Evolutionary conservation across 345 rosid species (phyloP).

Genomic region (Hypericum androsaemum): DNA sequence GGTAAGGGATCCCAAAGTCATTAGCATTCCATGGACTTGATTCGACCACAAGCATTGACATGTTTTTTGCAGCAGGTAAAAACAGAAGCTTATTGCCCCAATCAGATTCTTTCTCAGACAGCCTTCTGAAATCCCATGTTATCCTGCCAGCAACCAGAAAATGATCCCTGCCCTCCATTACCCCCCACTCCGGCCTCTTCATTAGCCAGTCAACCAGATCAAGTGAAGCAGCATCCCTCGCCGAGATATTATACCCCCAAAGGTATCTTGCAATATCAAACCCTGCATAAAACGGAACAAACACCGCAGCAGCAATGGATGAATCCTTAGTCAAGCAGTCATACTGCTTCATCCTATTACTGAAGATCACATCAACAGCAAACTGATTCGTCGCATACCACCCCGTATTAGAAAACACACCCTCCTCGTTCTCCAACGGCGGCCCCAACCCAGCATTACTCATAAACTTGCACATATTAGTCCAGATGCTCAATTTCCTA

Average conservation of each 20-base stretch:
- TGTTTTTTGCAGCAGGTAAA: slow-evolving; percentile 76
- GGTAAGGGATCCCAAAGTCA: slow-evolving; percentile 82
- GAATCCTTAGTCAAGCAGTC: slow-evolving; percentile 76
- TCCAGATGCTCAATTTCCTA: slow-evolving; percentile 75
- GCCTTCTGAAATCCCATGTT: slow-evolving; percentile 88
- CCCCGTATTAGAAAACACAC: slow-evolving; percentile 67
- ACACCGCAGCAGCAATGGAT: slow-evolving; percentile 71
- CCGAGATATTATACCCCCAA: slow-evolving; percentile 72
- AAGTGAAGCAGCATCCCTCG: slow-evolving; percentile 72
- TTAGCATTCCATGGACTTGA: slow-evolving; percentile 94
- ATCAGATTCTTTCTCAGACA: slow-evolving; percentile 53
- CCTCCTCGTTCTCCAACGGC: slow-evolving; percentile 64
- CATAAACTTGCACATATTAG: slow-evolving; percentile 84
- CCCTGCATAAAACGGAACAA: slow-evolving; percentile 87
- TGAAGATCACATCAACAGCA: slow-evolving; percentile 77
- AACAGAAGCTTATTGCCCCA: slow-evolving; percentile 93
- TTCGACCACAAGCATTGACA: slow-evolving; percentile 92
- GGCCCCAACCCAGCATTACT: slow-evolving; percentile 77
- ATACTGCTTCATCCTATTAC: slow-evolving; percentile 79
- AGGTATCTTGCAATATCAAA: slow-evolving; percentile 72
- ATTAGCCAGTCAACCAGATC: slow-evolving; percentile 79
- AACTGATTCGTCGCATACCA: slow-evolving; percentile 91
- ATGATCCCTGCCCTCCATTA: slow-evolving; percentile 82
- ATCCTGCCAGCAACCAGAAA: slow-evolving; percentile 86
- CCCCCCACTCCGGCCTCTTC: slow-evolving; percentile 80